Percentiles rank a stretch among this genome's conserved stretches.
Conservation (phyloP, 2,329 filamentous ascomycete species). For the Microsporum audouinii region DNA sequence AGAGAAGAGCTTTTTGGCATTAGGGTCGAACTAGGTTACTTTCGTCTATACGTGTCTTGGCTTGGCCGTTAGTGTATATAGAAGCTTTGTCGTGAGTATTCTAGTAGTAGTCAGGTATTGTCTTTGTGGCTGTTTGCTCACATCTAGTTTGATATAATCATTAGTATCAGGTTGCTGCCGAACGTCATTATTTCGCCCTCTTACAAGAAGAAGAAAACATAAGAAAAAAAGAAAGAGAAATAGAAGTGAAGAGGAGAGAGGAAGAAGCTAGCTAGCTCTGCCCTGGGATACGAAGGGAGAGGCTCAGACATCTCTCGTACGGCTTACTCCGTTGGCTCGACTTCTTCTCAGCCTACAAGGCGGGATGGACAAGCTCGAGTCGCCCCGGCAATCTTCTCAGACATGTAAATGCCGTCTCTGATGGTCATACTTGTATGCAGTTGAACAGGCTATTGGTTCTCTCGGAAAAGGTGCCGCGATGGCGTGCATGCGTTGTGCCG, state of each 20-base stretch:
- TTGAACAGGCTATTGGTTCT: too few species aligned
- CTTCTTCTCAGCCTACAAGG: neutral
- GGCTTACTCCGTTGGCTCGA: neutral
- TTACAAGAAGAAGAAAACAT: neutral
- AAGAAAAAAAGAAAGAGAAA: neutral
- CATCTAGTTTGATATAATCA: too few species aligned
- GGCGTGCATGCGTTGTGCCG: neutral
- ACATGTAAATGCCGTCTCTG: too few species aligned
- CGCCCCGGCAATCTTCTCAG: neutral
- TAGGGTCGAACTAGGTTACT: constrained; percentile 74
- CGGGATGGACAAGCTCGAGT: neutral
- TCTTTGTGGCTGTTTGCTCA: too few species aligned
- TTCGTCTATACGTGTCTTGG: constrained; percentile 86
- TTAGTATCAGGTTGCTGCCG: neutral
- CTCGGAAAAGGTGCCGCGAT: neutral
- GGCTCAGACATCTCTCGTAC: neutral
- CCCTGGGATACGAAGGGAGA: neutral
- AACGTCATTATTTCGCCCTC: neutral
- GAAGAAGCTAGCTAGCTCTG: neutral
- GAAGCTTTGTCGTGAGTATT: constrained; percentile 71
- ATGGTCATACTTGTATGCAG: too few species aligned
- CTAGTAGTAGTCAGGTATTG: too few species aligned
- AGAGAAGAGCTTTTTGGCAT: constrained; percentile 69
- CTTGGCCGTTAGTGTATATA: constrained; percentile 78
- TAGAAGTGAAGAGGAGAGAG: neutral